A percentile compares a stretch with the other conserved stretches of the same genome.
phyloP scores from a whole-genome alignment of 352 stramenopile genomes.

The Phytophthora syringae region DNA sequence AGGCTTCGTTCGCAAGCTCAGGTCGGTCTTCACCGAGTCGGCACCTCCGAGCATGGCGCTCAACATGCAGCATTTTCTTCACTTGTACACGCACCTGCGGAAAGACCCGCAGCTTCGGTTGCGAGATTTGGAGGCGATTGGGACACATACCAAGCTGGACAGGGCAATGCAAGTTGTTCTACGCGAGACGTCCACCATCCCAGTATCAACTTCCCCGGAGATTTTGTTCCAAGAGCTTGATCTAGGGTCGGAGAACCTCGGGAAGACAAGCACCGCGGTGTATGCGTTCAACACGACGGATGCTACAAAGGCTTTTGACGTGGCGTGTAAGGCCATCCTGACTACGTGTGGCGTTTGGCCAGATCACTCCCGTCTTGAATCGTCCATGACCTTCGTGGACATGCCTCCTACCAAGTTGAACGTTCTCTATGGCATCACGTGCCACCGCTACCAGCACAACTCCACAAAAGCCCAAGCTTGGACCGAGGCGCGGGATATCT shows the following conservation, averaged over 20 bases:
- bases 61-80: conserved; percentile 49
- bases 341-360: conserved; percentile 36
- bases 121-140: conserved; percentile 40
- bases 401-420: conserved; percentile 23
- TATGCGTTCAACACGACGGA: conserved; percentile 43
- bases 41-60: conserved; percentile 32
- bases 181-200: conserved; percentile 42
- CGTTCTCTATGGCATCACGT: conserved; percentile 38
- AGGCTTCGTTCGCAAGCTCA: conserved; percentile 21
- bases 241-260: conserved; percentile 16
- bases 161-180: conserved; percentile 46
- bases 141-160: conserved; percentile 41
- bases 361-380: conserved; percentile 32
- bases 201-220: conserved; percentile 27
- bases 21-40: conserved; percentile 31
- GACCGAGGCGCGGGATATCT: conserved; percentile 31
- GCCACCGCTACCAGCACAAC: conserved; percentile 25
- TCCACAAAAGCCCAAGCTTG: conserved; percentile 22
- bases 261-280: conserved; percentile 43
- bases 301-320: conserved; percentile 31
- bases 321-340: conserved; percentile 34
- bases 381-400: conserved; percentile 29
- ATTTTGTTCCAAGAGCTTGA: conserved; percentile 48
- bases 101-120: conserved; percentile 30
- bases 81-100: conserved; percentile 50